Conservation (phyloP, 169 alveolate genomes). For the Cryptosporidium meleagridis region DNA sequence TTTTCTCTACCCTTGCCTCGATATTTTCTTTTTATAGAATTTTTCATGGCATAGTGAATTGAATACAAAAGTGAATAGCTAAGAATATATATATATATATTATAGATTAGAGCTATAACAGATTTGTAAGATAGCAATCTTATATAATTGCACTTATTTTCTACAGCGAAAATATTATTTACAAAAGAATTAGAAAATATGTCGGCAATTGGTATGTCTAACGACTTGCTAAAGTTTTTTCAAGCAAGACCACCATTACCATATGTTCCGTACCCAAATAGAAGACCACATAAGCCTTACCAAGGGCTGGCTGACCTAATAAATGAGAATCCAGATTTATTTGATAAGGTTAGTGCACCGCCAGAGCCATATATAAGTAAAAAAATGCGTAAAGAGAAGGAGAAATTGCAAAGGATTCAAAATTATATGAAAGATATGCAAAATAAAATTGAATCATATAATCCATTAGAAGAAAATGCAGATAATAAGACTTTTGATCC, state of each 20-base stretch:
- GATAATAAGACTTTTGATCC: slow-evolving; percentile 79
- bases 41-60: neutral
- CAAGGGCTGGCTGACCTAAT: slow-evolving; percentile 40
- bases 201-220: slow-evolving; percentile 63
- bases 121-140: too few species aligned
- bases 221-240: slow-evolving; percentile 44
- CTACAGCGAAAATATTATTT: too few species aligned
- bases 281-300: slow-evolving; percentile 39
- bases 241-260: slow-evolving; percentile 70
- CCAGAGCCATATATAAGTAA: slow-evolving; percentile 18
- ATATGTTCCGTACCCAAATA: slow-evolving; percentile 34
- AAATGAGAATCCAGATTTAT: slow-evolving; percentile 18
- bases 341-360: slow-evolving; percentile 22
- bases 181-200: neutral
- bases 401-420: neutral
- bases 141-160: too few species aligned
- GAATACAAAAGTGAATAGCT: neutral
- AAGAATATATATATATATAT: too few species aligned
- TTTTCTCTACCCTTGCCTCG: too few species aligned
- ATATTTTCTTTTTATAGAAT: neutral
- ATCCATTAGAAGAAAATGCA: slow-evolving; percentile 7
- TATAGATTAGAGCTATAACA: too few species aligned
- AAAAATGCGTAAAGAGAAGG: slow-evolving; percentile 1
- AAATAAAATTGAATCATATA: neutral
- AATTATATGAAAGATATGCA: slow-evolving; percentile 8